These are phyloP conservation scores for Torulaspora pretoriensis DNA, from an alignment of 1,139 yeast species.

Conservation along the genomic window DNA sequence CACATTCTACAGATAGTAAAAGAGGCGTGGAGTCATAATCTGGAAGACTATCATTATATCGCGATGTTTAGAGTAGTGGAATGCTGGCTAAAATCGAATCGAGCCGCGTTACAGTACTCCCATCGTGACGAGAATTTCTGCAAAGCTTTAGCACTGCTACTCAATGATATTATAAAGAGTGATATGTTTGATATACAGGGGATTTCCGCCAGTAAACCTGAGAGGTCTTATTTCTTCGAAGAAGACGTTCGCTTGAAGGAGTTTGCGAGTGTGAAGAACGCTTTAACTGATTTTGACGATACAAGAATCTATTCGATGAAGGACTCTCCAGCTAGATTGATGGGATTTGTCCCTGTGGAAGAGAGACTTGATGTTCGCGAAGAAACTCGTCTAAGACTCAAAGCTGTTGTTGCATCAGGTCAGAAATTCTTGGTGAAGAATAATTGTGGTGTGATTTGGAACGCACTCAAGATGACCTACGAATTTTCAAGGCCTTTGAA, in stretches of 20 bases:
- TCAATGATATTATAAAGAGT: constrained; percentile 33
- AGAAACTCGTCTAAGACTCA: constrained; percentile 39
- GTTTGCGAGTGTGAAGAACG: constrained; percentile 50
- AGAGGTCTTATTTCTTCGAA: constrained; percentile 51
- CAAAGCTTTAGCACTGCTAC: constrained; percentile 38
- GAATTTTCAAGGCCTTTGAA: not conserved
- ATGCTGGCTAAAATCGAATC: constrained; percentile 52
- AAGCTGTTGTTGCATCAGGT: constrained; percentile 39
- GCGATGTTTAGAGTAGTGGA: constrained; percentile 46
- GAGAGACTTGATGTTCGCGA: constrained; percentile 29
- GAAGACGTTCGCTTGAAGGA: constrained; percentile 66
- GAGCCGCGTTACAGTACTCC: constrained; percentile 41
- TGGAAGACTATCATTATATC: constrained; percentile 27
- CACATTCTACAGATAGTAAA: constrained; percentile 27
- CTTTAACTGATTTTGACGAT: constrained; percentile 60
- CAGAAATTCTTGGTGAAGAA: constrained; percentile 36
- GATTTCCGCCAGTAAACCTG: constrained; percentile 33
- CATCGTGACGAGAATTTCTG: constrained; percentile 39
- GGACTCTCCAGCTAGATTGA: constrained; percentile 32
- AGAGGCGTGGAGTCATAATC: constrained; percentile 24
- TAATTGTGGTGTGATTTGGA: constrained; percentile 37
- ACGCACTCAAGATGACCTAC: constrained; percentile 18
- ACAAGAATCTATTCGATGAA: constrained; percentile 36
- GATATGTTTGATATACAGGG: constrained; percentile 9
- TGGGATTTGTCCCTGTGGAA: constrained; percentile 26